Conservation (phyloP, 306 rosid species). For the Sicyos edulis region DNA sequence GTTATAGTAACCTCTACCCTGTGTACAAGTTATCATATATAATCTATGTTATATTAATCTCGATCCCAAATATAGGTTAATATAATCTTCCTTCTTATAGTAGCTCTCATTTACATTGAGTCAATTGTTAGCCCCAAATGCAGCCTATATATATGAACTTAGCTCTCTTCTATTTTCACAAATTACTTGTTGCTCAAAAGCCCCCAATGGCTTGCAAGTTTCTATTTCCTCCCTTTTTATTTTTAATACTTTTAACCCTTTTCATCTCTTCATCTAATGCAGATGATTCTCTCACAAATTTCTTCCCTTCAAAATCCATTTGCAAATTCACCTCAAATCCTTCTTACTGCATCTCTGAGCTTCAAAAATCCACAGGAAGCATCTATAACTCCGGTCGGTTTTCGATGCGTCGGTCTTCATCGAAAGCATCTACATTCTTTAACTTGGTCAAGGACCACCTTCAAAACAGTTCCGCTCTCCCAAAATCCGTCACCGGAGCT, state of each 20-base stretch:
- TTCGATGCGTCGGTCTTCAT: slow-evolving; percentile 25
- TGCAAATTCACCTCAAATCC: slow-evolving; percentile 35
- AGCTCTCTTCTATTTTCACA: background rate
- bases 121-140: no score
- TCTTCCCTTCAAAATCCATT: slow-evolving; percentile 15
- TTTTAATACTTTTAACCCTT: slow-evolving; percentile 14
- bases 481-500: slow-evolving; percentile 19
- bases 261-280: slow-evolving; percentile 11
- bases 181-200: background rate
- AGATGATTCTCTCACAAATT: slow-evolving; percentile 22
- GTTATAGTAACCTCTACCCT: no score
- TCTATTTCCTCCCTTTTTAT: background rate
- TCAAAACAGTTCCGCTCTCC: slow-evolving; percentile 13
- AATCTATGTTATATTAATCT: no score
- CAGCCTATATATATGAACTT: background rate
- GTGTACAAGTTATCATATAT: no score
- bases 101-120: no score
- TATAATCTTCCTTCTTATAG: no score
- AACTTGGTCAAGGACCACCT: slow-evolving; percentile 22
- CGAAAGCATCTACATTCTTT: slow-evolving; percentile 24
- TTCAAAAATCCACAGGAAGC: slow-evolving; percentile 23
- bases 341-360: slow-evolving; percentile 31
- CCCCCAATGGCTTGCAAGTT: slow-evolving; percentile 30
- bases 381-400: slow-evolving; percentile 31
- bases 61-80: no score